Base-by-base conservation (phyloP, 345 rosid species). In the Jatropha curcas region DNA sequence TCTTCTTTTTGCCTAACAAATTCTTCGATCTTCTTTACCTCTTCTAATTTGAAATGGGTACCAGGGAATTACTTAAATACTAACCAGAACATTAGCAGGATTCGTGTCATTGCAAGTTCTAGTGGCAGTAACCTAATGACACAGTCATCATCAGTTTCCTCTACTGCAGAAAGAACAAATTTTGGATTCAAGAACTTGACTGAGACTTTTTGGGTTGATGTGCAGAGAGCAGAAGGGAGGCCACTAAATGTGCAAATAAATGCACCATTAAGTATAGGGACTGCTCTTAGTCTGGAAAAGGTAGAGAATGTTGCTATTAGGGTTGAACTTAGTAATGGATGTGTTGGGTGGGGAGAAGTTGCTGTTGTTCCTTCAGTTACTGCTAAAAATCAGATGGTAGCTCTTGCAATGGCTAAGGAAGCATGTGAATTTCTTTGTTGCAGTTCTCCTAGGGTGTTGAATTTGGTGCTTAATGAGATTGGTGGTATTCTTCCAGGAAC, bases 261-360 rank as follows among this genome's bases (percentile, higher is more conserved):
- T 65, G 31, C 68, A 43, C 88, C 94, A 20, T 75, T 90, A 39
- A 68, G 86, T 52, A 90, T 89, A 71, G 97, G 95, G 11, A 41
- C 45, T 41, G 78, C 87, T 24, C 80, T 84, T 13, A 85, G 92
- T 81, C 82, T 92, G 43, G 98, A 90, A n/a, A 66, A 76, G 45
- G 84, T 90, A 50, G 78, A 80, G 72, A 90, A 90, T 22, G 94
- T 87, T 51, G 97, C 89, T 16, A 84, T 94, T n/a, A 68, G 89
- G 74, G 72, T 92, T 24, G 92, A 90, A 79, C 80, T 94, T 35
- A 82, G 64, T 41, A 80, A 85, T 74, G 97, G 97, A 27, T 87
- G 85, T 65, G 93, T 88, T 2, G 97, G 86, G 8, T 94, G 95
- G 97, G 94, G 97, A n/a, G 98, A 94, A 74, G 80, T 92, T 31